Base-by-base conservation (phyloP, 2,329 filamentous ascomycete species). In the Harringtonia lauricola region DNA sequence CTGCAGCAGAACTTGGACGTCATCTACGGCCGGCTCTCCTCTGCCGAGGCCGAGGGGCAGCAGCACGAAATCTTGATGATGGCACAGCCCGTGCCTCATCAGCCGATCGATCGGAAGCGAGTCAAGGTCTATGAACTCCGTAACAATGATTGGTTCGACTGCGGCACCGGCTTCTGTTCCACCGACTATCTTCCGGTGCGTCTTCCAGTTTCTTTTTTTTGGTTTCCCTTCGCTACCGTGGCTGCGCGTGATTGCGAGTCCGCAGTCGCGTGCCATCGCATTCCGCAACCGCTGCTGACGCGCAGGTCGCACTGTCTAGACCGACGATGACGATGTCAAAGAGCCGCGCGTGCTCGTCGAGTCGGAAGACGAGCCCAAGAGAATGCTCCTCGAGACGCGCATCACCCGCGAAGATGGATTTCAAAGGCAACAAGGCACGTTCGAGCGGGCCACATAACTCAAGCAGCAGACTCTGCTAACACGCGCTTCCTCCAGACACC, bases 41-140 rank as follows among this genome's bases (percentile, higher is more conserved):
- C 48, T 31, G 42, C 46, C 26, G 48, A 50, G 54, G 51, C 61
- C 52, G 72, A 76, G 64, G 68, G 64, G 64, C 73, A 73, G 64
- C 73, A 73, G 59, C 61, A 67, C 64, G 72, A 77, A 66, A 71
- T 72, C 63, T 69, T 71, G 76, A 80, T 78, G 71, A 82, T 82
- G 78, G 78, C 78, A 76, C 77, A 81, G 69, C 66, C 69, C 56
- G 76, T 80, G 76, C 76, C 76, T 76, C 76, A 79, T 75, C 74
- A 72, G 67, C 66, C 71, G 63, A 72, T 72, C 63, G 76, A 81
- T 58, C 78, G 72, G 66, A 79, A 76, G 64, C 76, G 92, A 73
- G 92, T 96, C 65, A 98, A 98, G 73, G 92, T 98, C 61, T 98
- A 98, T 65, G 92, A 96, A 71, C 76, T 98, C 57, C 87, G 86